Conservation (phyloP, 306 rosid genomes). For the Fragaria ananassa region DNA sequence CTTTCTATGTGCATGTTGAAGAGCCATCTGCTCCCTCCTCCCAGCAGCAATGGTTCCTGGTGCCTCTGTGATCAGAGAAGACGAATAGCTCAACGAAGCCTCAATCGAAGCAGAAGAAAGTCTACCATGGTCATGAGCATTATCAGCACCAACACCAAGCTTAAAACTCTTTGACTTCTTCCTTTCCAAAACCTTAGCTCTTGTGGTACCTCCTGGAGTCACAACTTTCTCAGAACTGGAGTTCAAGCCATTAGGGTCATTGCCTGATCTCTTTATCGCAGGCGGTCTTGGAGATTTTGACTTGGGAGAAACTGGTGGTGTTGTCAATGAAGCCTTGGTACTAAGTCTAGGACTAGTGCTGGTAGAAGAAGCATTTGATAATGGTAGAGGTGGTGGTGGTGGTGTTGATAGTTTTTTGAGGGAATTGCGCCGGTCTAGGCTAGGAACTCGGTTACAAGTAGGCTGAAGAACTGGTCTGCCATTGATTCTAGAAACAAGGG, state of each 20-base stretch:
- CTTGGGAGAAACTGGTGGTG: constrained; percentile 71
- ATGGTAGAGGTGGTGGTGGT: constrained; percentile 45
- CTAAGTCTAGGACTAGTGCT: constrained; percentile 24
- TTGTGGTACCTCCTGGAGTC: constrained; percentile 43
- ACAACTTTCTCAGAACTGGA: constrained; percentile 63
- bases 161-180: constrained; percentile 90
- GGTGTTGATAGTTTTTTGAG: constrained; percentile 52
- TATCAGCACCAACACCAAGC: constrained; percentile 19
- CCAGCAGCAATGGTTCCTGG: constrained; percentile 97
- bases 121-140: constrained; percentile 26
- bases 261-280: constrained; percentile 59
- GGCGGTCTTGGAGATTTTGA: constrained; percentile 78
- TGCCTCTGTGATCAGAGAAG: constrained; percentile 79
- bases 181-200: constrained; percentile 61
- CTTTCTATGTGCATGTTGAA: constrained; percentile 84
- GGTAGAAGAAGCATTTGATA: constrained; percentile 28
- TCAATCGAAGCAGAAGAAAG: constrained; percentile 32
- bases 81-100: constrained; percentile 61
- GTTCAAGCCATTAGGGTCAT: constrained; percentile 52
- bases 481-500: constrained; percentile 51
- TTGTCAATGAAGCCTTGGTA: constrained; percentile 36
- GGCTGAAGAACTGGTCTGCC: constrained; percentile 91
- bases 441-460: constrained; percentile 68
- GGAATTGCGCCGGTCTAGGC: constrained; percentile 59
- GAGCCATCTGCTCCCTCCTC: constrained; percentile 90